Conservation (phyloP, 2,329 filamentous ascomycete species). For the Nemania sp. region DNA sequence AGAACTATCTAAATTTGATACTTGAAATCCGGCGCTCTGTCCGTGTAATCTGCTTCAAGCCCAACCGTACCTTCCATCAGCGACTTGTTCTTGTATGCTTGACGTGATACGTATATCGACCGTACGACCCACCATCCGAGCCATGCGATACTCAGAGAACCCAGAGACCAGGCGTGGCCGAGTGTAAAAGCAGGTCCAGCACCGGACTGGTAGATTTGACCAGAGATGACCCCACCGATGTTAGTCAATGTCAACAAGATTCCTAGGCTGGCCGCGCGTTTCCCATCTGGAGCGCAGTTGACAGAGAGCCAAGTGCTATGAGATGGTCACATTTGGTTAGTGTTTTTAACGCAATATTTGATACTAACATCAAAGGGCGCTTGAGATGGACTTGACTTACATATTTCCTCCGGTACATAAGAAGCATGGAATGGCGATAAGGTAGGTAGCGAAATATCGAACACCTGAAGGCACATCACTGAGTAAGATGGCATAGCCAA, state of each 20-base stretch:
- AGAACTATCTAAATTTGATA: constrained; percentile 45
- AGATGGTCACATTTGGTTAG: background rate
- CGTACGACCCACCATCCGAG: constrained; percentile 43
- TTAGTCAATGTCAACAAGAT: constrained; percentile 34
- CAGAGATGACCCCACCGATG: constrained; percentile 33
- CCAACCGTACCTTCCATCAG: constrained; percentile 47
- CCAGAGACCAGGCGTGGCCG: constrained; percentile 43
- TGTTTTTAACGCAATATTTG: no score
- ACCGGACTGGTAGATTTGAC: constrained; percentile 36
- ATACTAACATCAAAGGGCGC: no score
- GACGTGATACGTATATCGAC: constrained; percentile 39
- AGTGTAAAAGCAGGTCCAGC: constrained; percentile 32
- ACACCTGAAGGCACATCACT: constrained; percentile 28
- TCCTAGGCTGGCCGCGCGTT: constrained; percentile 36
- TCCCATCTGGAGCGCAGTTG: constrained; percentile 36
- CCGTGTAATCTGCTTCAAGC: constrained; percentile 49
- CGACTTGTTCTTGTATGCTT: constrained; percentile 37
- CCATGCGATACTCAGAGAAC: constrained; percentile 42
- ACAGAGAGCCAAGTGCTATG: constrained; percentile 34
- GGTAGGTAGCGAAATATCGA: constrained; percentile 35
- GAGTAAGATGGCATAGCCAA: constrained; percentile 35
- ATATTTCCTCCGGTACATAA: constrained; percentile 33
- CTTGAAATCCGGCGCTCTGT: constrained; percentile 55
- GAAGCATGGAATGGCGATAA: constrained; percentile 35
- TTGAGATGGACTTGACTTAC: constrained; percentile 25